Percentiles rank a stretch among this genome's conserved stretches.
phyloP scores from a whole-genome alignment of 345 rosid genomes.

The Sisymbrium altissimum region DNA sequence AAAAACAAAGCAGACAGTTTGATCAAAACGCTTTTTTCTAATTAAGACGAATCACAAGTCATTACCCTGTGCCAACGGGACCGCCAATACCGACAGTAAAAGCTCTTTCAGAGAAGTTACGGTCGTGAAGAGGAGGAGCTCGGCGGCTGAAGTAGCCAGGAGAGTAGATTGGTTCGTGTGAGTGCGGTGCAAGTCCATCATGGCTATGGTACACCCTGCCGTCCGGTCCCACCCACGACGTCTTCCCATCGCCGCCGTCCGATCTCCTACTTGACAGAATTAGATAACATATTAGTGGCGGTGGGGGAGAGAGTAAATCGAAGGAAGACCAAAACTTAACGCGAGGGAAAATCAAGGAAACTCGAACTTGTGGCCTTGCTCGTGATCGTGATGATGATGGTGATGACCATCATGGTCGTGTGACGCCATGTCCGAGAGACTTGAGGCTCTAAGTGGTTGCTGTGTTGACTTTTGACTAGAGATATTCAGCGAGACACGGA shows the following conservation, averaged over 20 bases:
- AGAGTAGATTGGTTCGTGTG: slow-evolving; percentile 97
- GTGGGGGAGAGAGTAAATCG: background rate
- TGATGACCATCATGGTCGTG: slow-evolving; percentile 13
- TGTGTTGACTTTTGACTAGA: slow-evolving; percentile 14
- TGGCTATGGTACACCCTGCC: slow-evolving; percentile 91
- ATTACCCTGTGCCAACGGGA: slow-evolving; percentile 95
- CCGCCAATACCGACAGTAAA: slow-evolving; percentile 97
- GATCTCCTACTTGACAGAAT: slow-evolving; percentile 29
- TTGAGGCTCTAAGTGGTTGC: background rate
- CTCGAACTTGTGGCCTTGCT: slow-evolving; percentile 7
- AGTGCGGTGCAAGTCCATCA: slow-evolving; percentile 96
- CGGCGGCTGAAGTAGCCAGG: slow-evolving; percentile 89
- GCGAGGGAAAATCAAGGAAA: background rate
- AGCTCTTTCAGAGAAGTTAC: slow-evolving; percentile 88
- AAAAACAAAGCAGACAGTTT: background rate
- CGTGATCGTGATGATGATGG: slow-evolving; percentile 7
- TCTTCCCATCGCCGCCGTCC: slow-evolving; percentile 8
- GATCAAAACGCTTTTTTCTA: background rate
- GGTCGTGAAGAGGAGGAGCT: slow-evolving; percentile 69
- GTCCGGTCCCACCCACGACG: slow-evolving; percentile 71
- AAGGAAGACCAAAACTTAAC: background rate
- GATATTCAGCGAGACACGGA: background rate
- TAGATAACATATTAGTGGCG: background rate
- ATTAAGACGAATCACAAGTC: background rate
- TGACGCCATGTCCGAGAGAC: slow-evolving; percentile 19